Percentiles rank a stretch among this genome's conserved stretches.
Evolutionary conservation across 2,329 filamentous ascomycete genomes (phyloP).

Genomic region (Rutstroemia sp.): DNA sequence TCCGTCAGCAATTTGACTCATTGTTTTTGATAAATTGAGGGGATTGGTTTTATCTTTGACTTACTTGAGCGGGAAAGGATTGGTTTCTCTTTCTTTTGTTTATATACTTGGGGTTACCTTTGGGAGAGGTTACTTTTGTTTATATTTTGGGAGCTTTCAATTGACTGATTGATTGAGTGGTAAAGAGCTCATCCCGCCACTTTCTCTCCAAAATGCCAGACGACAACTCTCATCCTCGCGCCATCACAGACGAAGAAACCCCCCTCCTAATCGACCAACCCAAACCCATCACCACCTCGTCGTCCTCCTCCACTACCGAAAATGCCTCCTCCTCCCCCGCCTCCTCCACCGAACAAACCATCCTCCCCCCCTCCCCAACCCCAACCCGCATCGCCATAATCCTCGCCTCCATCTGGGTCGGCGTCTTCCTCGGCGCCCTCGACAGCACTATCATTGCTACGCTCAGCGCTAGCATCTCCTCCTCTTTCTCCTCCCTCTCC

Average conservation of each 20-base stretch:
- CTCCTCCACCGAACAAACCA: conserved; percentile 15
- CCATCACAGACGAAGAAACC: conserved; percentile 22
- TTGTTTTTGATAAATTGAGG: too few relatives aligned
- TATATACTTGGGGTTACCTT: too few relatives aligned
- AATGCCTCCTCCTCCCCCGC: not conserved
- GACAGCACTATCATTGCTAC: conserved; percentile 84
- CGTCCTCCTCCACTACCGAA: not conserved
- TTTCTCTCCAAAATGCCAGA: not conserved
- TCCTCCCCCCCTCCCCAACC: conserved; percentile 44
- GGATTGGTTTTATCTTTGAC: too few relatives aligned
- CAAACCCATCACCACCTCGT: not conserved
- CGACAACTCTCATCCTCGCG: not conserved
- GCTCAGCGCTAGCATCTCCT: conserved; percentile 74
- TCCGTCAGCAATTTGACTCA: too few relatives aligned
- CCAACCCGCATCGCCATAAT: conserved; percentile 42
- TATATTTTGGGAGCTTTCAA: too few relatives aligned
- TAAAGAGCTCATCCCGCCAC: too few relatives aligned
- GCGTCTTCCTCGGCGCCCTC: conserved; percentile 56
- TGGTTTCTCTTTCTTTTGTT: too few relatives aligned
- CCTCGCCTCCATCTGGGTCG: conserved; percentile 48
- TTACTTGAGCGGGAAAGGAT: too few relatives aligned
- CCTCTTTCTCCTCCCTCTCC: conserved; percentile 72
- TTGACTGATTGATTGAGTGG: too few relatives aligned
- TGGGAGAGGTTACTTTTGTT: too few relatives aligned
- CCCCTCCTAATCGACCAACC: conserved; percentile 22